phyloP scores from a whole-genome alignment of 768 basidiomycete species.

The Tulasnella sp. region DNA sequence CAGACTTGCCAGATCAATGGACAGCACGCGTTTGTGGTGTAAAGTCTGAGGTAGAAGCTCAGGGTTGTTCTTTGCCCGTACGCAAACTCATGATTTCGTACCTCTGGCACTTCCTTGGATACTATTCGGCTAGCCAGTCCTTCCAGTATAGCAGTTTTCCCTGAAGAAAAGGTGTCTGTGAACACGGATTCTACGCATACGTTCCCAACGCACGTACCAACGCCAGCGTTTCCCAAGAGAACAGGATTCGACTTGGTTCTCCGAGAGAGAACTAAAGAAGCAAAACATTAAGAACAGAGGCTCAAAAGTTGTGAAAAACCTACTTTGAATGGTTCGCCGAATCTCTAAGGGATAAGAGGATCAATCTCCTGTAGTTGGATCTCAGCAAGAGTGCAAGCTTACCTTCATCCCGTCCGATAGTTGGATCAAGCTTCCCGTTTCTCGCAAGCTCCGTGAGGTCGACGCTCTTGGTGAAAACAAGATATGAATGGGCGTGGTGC shows the following conservation, averaged over 20 bases:
- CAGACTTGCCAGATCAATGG: constrained; percentile 71
- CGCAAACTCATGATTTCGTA: constrained; percentile 25
- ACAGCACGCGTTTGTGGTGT: constrained; percentile 75
- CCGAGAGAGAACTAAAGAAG: constrained; percentile 54
- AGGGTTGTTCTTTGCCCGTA: neutral
- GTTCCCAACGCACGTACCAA: constrained; percentile 29
- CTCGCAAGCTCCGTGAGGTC: constrained; percentile 77
- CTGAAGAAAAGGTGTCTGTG: constrained; percentile 43
- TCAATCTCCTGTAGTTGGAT: neutral
- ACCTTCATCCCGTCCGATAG: constrained; percentile 82
- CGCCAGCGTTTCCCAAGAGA: constrained; percentile 26
- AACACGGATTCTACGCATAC: neutral
- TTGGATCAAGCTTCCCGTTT: constrained; percentile 79
- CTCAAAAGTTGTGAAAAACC: neutral
- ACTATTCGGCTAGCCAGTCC: constrained; percentile 81
- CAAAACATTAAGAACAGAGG: neutral
- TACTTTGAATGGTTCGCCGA: constrained; percentile 75
- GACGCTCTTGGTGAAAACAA: constrained; percentile 43
- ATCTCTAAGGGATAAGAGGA: constrained; percentile 45
- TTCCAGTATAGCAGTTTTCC: constrained; percentile 87
- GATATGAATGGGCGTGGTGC: neutral
- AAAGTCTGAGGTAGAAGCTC: constrained; percentile 44
- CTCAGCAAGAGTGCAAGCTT: constrained; percentile 14
- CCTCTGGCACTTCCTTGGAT: constrained; percentile 83
- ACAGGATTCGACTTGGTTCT: constrained; percentile 90